Evolutionary conservation across 1,284 basidiomycete species (phyloP), one percentile per base, ranked within the genome.

Genomic region (Ceratobasidium sp.): DNA sequence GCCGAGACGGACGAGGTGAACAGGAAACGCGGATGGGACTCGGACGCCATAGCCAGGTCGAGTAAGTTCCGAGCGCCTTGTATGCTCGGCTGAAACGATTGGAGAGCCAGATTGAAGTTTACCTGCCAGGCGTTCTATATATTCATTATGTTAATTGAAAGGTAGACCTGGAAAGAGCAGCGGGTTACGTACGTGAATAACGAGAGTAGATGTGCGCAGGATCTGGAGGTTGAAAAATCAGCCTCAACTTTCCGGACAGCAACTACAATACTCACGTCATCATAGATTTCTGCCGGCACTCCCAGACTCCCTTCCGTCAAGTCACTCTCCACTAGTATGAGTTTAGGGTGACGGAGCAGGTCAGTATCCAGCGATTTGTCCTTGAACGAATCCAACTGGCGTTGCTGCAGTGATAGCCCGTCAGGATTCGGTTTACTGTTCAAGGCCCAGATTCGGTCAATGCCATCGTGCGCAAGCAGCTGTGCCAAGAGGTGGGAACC

Each of bases 51-150:
- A 4, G 76, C 74, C 9, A 77, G 53, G 24, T 71, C 66, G 27
- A 77, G 33, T 29, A 78, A 53, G 53, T 73, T 73, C 19, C 63
- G 62, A 50, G 69, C 48, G 3, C 51, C 76, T 11, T 45, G 45
- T 33, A 78, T 64, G 36, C 65, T 56, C 2, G 67, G 57, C 51
- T 78, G 76, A 67, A 78, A 78, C 4, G 73, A 72, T n/a, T 51
- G 51, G 3, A 78, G 54, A 50, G 45, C 22, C 22, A 75, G 59
- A 27, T 75, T 75, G 71, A 78, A 78, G 62, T 78, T 64, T 14
- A 78, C 65, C 29, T 62, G 62, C 78, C 41, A 77, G 81, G 82
- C 84, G 56, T 80, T 84, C 76, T 84, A 82, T 11, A 84, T 78
- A 71, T 7, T 78, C 78, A n/a, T 51, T 64, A n/a, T 53, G 53